Conservation (phyloP, 352 stramenopile species). For the Blastocystis sp. region DNA sequence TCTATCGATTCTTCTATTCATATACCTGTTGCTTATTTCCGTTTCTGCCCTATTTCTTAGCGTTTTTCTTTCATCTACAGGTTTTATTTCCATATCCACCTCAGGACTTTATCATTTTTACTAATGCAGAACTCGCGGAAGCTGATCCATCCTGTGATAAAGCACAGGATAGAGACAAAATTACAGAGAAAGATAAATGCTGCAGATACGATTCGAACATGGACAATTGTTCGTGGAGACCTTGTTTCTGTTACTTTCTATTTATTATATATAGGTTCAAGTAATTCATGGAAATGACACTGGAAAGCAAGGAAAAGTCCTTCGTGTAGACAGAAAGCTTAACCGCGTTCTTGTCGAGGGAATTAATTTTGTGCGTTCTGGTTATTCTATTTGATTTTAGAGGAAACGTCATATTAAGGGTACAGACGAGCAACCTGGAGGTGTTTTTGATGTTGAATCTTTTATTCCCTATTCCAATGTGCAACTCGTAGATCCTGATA, state of each 20-base stretch:
- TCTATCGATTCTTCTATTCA: background rate
- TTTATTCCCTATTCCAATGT: constrained; percentile 64
- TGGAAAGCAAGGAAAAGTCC: constrained; percentile 65
- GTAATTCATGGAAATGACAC: constrained; percentile 63
- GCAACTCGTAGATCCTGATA: constrained; percentile 64
- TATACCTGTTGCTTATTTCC: background rate
- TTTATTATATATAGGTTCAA: constrained; percentile 46
- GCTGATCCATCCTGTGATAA: constrained; percentile 35
- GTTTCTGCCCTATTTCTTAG: background rate
- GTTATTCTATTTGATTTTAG: background rate
- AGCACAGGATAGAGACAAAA: constrained; percentile 7
- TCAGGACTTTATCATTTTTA: background rate
- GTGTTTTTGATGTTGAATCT: constrained; percentile 59
- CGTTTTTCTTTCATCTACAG: background rate
- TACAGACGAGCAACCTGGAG: constrained; percentile 46
- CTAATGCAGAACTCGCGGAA: background rate
- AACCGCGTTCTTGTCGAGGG: constrained; percentile 64
- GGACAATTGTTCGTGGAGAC: constrained; percentile 34
- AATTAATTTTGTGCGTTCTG: constrained; percentile 58
- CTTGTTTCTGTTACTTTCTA: background rate
- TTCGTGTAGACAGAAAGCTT: constrained; percentile 62
- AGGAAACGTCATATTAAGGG: constrained; percentile 46
- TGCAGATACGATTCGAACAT: constrained; percentile 48
- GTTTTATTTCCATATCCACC: background rate
- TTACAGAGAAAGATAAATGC: constrained; percentile 38